These are phyloP conservation scores for Annulohypoxylon maeteangense DNA, from an alignment of 495 filamentous ascomycete genomes.

Conservation along the genomic window DNA sequence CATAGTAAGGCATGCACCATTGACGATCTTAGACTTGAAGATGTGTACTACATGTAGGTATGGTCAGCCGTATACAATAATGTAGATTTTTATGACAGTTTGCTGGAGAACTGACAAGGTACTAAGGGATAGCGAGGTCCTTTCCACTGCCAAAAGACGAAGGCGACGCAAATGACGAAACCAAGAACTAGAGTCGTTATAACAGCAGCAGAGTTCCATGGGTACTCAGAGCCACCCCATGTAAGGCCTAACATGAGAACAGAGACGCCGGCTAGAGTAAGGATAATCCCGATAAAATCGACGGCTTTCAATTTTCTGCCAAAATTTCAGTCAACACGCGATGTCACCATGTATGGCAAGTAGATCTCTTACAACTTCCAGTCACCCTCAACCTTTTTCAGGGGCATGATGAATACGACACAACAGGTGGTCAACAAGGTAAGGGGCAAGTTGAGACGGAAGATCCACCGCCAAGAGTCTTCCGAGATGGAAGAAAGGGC, in stretches of 20 bases:
- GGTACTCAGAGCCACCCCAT: constrained; percentile 63
- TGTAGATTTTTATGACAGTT: not conserved
- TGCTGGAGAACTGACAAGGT: constrained; percentile 41
- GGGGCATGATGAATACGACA: constrained; percentile 64
- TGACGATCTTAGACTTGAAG: constrained; percentile 61
- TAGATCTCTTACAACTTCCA: constrained; percentile 54
- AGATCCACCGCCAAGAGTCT: constrained; percentile 66
- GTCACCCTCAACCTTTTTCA: constrained; percentile 60
- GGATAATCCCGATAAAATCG: constrained; percentile 54
- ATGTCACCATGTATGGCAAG: not conserved
- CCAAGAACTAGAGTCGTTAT: constrained; percentile 62
- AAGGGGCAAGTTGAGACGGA: constrained; percentile 62
- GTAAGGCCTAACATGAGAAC: constrained; percentile 54
- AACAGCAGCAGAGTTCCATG: constrained; percentile 62
- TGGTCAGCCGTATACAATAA: constrained; percentile 23
- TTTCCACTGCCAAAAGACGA: constrained; percentile 63
- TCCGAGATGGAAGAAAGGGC: constrained; percentile 54
- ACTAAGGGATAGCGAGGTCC: constrained; percentile 49
- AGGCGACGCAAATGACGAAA: constrained; percentile 52
- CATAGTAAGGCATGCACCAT: constrained; percentile 64
- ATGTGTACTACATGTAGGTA: constrained; percentile 58
- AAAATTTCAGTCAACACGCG: constrained; percentile 4
- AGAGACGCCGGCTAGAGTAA: constrained; percentile 35
- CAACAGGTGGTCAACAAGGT: constrained; percentile 55
- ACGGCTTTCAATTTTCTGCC: constrained; percentile 58